These are phyloP conservation scores for Ganoderma multipileum DNA, from an alignment of 1,284 basidiomycete species.

Conservation along the genomic window DNA sequence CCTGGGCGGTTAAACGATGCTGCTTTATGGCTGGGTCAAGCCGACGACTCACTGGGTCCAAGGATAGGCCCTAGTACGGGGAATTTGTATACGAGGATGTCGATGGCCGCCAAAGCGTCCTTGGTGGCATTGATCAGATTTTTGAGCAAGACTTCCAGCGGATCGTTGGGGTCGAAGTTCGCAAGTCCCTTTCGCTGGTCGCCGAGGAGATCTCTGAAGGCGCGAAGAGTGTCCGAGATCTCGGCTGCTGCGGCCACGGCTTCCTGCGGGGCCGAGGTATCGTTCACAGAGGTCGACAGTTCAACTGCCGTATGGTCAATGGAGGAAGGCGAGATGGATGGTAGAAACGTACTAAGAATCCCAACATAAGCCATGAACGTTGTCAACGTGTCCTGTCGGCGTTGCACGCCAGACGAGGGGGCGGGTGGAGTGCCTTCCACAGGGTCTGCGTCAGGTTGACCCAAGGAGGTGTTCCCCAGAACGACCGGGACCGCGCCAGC, in stretches of 20 bases:
- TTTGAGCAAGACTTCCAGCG: slow-evolving; percentile 58
- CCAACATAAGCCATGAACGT: slow-evolving; percentile 36
- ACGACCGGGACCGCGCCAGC: slow-evolving; percentile 5
- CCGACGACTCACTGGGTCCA: slow-evolving; percentile 55
- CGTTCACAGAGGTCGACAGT: slow-evolving; percentile 29
- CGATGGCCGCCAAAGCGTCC: slow-evolving; percentile 43
- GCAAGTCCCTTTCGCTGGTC: slow-evolving; percentile 56
- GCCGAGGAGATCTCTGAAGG: slow-evolving; percentile 46
- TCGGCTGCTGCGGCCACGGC: slow-evolving; percentile 44
- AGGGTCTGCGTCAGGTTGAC: slow-evolving; percentile 2
- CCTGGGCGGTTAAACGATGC: not conserved
- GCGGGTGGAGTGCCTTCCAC: slow-evolving; percentile 22
- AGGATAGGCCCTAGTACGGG: slow-evolving; percentile 57
- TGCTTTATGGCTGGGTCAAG: not conserved
- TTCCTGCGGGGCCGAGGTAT: slow-evolving; percentile 46
- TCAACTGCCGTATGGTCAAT: slow-evolving; percentile 14
- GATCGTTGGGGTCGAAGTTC: slow-evolving; percentile 55
- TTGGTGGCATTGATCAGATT: slow-evolving; percentile 56
- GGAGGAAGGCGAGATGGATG: slow-evolving; percentile 10
- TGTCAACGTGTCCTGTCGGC: slow-evolving; percentile 29
- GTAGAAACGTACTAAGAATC: slow-evolving; percentile 21
- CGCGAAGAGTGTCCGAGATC: slow-evolving; percentile 48
- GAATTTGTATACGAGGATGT: slow-evolving; percentile 43
- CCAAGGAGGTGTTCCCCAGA: not conserved
- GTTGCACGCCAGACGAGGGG: slow-evolving; percentile 18